phyloP scores from a whole-genome alignment of 2,329 filamentous ascomycete species.

The Blastomyces gilchristii region DNA sequence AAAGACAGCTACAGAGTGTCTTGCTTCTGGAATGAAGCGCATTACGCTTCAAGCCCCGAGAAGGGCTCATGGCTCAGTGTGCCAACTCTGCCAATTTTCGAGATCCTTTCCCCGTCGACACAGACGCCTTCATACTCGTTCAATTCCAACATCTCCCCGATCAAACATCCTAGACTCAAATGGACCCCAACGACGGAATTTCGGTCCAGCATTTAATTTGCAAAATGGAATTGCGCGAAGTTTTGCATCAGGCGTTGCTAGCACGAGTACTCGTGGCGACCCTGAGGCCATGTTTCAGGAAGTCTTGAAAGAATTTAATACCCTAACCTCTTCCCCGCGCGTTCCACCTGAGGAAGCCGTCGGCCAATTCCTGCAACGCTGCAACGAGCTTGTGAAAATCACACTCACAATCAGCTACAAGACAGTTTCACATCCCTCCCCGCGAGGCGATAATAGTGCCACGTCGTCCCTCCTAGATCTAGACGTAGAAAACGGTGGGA shows the following conservation, averaged over 20 bases:
- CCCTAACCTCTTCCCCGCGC: conserved; percentile 23
- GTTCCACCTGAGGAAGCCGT: conserved; percentile 30
- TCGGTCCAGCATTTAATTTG: background rate
- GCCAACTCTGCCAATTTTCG: conserved; percentile 32
- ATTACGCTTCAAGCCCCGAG: conserved; percentile 24
- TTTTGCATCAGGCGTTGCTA: background rate
- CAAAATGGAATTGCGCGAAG: background rate
- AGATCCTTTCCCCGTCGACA: conserved; percentile 14
- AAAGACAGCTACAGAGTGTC: background rate
- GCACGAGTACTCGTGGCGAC: conserved; percentile 6
- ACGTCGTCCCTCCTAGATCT: conserved; percentile 34
- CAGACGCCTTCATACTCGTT: background rate
- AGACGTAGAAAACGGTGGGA: conserved; percentile 17
- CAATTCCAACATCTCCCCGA: background rate
- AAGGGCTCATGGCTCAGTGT: conserved; percentile 23
- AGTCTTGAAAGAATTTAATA: conserved; percentile 17
- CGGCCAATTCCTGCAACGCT: conserved; percentile 26
- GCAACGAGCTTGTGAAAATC: conserved; percentile 25
- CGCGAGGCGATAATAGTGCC: conserved; percentile 25
- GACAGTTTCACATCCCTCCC: conserved; percentile 11
- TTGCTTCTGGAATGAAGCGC: conserved; percentile 25
- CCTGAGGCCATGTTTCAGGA: conserved; percentile 24
- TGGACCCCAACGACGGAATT: background rate
- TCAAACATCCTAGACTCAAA: background rate
- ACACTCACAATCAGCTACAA: conserved; percentile 23